Percentiles rank a stretch among this genome's conserved stretches.
phyloP scores from a whole-genome alignment of 257 asterid genomes.

The Linaria vulgaris region DNA sequence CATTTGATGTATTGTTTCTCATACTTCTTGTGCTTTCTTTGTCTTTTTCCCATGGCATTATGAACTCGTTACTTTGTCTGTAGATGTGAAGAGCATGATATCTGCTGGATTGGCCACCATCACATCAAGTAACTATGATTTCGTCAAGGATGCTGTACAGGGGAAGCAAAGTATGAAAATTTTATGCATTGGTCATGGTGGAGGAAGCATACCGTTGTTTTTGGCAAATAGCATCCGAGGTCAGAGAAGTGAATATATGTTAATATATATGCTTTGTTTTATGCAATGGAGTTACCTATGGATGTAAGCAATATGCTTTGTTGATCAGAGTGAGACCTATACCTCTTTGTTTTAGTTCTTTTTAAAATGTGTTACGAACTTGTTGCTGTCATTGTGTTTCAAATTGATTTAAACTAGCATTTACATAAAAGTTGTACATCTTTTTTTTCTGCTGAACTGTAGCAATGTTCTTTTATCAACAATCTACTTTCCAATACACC shows the following conservation, averaged over 20 bases:
- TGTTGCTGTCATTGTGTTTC: too few relatives aligned
- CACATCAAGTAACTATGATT: slow-evolving; percentile 48
- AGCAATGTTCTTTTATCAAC: not conserved
- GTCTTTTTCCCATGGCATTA: not conserved
- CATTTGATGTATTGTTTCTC: not conserved
- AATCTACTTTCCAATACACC: not conserved
- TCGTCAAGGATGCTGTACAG: slow-evolving; percentile 51
- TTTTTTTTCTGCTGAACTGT: not conserved
- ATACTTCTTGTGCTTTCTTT: slow-evolving; percentile 4
- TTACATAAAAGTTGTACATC: not conserved
- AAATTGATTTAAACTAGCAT: not conserved
- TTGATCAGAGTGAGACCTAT: too few relatives aligned
- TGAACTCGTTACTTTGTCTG: slow-evolving; percentile 23
- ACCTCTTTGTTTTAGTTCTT: too few relatives aligned
- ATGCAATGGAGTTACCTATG: not conserved
- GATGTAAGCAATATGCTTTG: too few relatives aligned
- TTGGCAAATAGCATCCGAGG: slow-evolving; percentile 76
- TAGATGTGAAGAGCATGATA: slow-evolving; percentile 93
- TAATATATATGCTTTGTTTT: not conserved
- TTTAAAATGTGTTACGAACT: too few relatives aligned
- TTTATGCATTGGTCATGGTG: slow-evolving; percentile 93
- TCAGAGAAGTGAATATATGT: slow-evolving; percentile 23
- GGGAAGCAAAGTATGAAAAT: slow-evolving; percentile 61
- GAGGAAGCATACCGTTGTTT: slow-evolving; percentile 90
- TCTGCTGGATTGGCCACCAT: slow-evolving; percentile 70